These are phyloP conservation scores for Scheffersomyces lignosus DNA, from an alignment of 805 yeast species.

Conservation along the genomic window DNA sequence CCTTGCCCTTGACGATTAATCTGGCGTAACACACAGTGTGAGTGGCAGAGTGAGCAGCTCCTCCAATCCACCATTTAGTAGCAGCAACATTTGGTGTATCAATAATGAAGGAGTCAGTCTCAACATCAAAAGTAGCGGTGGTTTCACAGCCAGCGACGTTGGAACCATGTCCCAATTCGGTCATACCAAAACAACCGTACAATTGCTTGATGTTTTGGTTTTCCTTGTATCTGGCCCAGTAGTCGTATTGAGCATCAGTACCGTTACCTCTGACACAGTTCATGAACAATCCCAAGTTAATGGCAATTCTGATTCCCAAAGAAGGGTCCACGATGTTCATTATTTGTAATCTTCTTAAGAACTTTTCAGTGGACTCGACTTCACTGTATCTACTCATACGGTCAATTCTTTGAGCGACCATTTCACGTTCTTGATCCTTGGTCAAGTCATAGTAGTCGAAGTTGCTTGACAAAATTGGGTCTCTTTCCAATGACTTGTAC, in stretches of 20 bases:
- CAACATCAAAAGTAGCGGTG: conserved; percentile 48
- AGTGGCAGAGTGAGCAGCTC: conserved; percentile 49
- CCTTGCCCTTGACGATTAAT: conserved; percentile 43
- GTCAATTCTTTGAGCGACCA: conserved; percentile 33
- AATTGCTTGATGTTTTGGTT: conserved; percentile 33
- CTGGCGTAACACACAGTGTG: conserved; percentile 43
- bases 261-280: conserved; percentile 43
- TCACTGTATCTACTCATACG: conserved; percentile 40
- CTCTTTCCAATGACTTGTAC: conserved; percentile 37
- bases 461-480: conserved; percentile 33
- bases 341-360: conserved; percentile 35
- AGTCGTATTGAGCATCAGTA: conserved; percentile 37
- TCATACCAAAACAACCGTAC: conserved; percentile 91
- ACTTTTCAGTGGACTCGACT: conserved; percentile 28
- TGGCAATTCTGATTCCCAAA: conserved; percentile 36
- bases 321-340: conserved; percentile 40
- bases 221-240: conserved; percentile 38
- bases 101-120: conserved; percentile 42
- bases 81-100: conserved; percentile 51
- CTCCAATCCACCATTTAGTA: conserved; percentile 53
- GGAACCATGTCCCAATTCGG: conserved; percentile 82
- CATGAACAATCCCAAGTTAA: conserved; percentile 40
- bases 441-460: conserved; percentile 33
- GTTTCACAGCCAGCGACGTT: conserved; percentile 93
- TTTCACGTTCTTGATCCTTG: conserved; percentile 29